Evolutionary conservation across 768 basidiomycete species (phyloP), one percentile per base, ranked within the genome.

Genomic region (Mycena chlorophos): DNA sequence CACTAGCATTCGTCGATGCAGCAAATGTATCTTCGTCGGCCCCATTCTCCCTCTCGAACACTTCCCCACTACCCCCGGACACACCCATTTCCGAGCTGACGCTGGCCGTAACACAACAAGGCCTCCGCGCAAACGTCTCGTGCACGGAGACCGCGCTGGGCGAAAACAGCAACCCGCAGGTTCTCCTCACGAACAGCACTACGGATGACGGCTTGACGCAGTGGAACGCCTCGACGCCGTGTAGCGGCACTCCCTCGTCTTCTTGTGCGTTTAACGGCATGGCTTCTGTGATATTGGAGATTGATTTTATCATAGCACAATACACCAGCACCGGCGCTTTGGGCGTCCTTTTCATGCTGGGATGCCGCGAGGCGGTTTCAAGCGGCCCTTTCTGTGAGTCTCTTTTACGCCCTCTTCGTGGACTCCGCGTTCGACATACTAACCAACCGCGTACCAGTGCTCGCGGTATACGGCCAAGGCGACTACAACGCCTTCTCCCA

Each of bases 101-200:
- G 12, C 20, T 46, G 12, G 45, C 27, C 29, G 43, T 51, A 49
- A 37, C n/a, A 29, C 55, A 56, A 23, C 55, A 51, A 38, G 55
- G 55, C 19, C 49, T 49, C 16, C 29, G 26, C 37, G 48, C 54
- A 2, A 19, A 22, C 23, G 28, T 31, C 14, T 50, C 48, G 10
- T 56, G 54, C 39, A 4, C 8, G 5, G 13, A 13, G 5, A n/a
- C n/a, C 5, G 25, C 26, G 23, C 45, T 46, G 23, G 26, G n/a
- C n/a, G 45, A 23, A 5, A 46, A 5, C 5, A 46, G 23, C 12
- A 13, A 13, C 20, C 45, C 45, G n/a, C 22, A 20, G 26, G 23
- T 46, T 6, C 45, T 12, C 20, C 45, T 20, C 22, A 25, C 45
- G 10, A 20, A 13, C 45, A 46, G 22, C 5, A 20, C 12, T 27